phyloP scores from a whole-genome alignment of 2,329 filamentous ascomycete species.

The Coniochaeta prunicola region DNA sequence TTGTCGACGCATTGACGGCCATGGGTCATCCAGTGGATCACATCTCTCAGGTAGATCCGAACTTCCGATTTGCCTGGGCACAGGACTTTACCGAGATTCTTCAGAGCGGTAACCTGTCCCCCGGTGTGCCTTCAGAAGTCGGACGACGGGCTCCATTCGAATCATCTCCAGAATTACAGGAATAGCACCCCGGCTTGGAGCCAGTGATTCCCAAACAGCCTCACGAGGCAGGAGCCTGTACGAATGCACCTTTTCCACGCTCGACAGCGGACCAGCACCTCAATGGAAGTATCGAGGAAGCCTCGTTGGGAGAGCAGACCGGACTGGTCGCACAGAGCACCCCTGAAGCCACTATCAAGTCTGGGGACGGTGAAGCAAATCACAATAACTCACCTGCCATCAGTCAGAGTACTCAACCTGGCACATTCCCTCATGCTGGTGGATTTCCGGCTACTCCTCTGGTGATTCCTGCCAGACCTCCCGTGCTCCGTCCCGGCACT shows the following conservation, averaged over 20 bases:
- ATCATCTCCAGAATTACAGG: background rate
- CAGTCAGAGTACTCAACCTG: background rate
- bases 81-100: slow-evolving; percentile 35
- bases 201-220: background rate
- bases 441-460: background rate
- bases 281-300: background rate
- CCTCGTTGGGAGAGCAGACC: background rate
- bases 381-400: background rate
- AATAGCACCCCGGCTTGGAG: background rate
- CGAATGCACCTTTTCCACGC: background rate
- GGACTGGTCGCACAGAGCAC: background rate
- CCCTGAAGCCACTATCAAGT: background rate
- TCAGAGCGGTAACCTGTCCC: slow-evolving; percentile 7
- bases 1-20: slow-evolving; percentile 29
- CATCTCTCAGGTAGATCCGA: slow-evolving; percentile 15
- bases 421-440: background rate
- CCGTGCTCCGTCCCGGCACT: too few relatives aligned
- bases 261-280: background rate
- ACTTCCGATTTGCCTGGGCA: slow-evolving; percentile 30
- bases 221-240: background rate
- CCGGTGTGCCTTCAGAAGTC: background rate
- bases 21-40: slow-evolving; percentile 30
- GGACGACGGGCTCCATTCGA: background rate
- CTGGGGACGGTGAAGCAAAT: background rate
- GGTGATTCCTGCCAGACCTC: too few relatives aligned